These are phyloP conservation scores for Oryza meridionalis DNA, from an alignment of 176 grass and related monocot genomes.

Conservation along the genomic window DNA sequence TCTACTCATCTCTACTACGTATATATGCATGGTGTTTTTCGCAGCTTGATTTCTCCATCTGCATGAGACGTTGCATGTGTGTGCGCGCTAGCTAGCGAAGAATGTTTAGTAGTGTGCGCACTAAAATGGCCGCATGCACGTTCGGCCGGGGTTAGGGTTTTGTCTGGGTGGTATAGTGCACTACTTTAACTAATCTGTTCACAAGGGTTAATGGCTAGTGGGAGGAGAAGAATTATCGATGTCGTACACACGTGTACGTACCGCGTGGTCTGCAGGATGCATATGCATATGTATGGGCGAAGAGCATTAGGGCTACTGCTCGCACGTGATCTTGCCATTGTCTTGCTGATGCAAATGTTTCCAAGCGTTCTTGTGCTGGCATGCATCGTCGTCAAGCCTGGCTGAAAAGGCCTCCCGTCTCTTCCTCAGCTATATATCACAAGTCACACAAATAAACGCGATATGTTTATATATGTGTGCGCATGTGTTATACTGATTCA, in stretches of 20 bases:
- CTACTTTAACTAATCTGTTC: slow-evolving; percentile 34
- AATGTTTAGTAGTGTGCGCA: slow-evolving; percentile 43
- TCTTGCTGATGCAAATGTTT: slow-evolving; percentile 38
- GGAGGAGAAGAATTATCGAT: not conserved
- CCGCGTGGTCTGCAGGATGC: not conserved
- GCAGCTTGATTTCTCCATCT: not conserved
- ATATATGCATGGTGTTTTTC: too few species aligned
- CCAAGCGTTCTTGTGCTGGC: slow-evolving; percentile 9
- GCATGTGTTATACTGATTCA: not conserved
- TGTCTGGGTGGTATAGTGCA: not conserved
- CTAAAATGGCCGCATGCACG: not conserved
- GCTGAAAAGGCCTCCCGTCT: not conserved
- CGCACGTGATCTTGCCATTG: slow-evolving; percentile 55
- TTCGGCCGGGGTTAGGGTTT: slow-evolving; percentile 54
- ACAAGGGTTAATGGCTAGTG: slow-evolving; percentile 44
- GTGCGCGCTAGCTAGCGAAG: not conserved
- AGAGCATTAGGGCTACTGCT: slow-evolving; percentile 33
- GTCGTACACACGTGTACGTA: not conserved
- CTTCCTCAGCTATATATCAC: slow-evolving; percentile 10
- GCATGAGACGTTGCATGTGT: too few species aligned
- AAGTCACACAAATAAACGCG: not conserved
- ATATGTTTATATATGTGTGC: not conserved
- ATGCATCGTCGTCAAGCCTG: not conserved
- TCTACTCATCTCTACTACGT: not conserved
- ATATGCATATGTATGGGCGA: too few species aligned